phyloP scores from a whole-genome alignment of 192 early-diverging fungal genomes.

The Kickxella alabastrina region DNA sequence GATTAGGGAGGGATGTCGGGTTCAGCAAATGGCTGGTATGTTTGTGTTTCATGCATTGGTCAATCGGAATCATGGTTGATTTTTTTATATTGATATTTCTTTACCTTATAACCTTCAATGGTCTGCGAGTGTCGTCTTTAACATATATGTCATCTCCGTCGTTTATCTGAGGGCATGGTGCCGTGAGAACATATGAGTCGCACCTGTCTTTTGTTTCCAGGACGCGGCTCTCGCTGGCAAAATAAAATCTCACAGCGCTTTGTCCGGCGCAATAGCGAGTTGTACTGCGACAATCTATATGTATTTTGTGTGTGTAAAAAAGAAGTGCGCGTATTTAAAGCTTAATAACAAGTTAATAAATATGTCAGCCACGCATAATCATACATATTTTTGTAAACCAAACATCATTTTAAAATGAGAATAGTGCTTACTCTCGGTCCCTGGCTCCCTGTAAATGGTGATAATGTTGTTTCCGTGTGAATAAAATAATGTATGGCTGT shows the following conservation, averaged over 20 bases:
- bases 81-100: too few relatives aligned
- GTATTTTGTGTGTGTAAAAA: background rate
- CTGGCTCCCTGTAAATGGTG: conserved; percentile 21
- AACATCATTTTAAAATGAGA: too few relatives aligned
- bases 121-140: background rate
- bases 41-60: too few relatives aligned
- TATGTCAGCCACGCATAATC: too few relatives aligned
- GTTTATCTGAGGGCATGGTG: conserved; percentile 4
- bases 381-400: too few relatives aligned
- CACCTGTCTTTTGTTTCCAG: background rate
- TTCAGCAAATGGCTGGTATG: too few relatives aligned
- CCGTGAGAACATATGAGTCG: background rate
- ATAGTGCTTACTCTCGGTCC: conserved; percentile 20
- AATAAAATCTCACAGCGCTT: conserved; percentile 10
- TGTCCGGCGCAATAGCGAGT: conserved; percentile 26
- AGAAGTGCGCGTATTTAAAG: too few relatives aligned
- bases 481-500: conserved; percentile 22
- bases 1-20: too few relatives aligned
- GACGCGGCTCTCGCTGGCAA: conserved; percentile 11
- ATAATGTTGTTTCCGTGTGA: conserved; percentile 34
- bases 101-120: conserved; percentile 26
- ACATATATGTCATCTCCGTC: conserved; percentile 1
- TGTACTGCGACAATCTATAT: conserved; percentile 15
- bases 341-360: too few relatives aligned
- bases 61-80: too few relatives aligned